These are phyloP conservation scores for Paratrypanosoma confusum DNA, from an alignment of 208 protist species.

Conservation along the genomic window DNA sequence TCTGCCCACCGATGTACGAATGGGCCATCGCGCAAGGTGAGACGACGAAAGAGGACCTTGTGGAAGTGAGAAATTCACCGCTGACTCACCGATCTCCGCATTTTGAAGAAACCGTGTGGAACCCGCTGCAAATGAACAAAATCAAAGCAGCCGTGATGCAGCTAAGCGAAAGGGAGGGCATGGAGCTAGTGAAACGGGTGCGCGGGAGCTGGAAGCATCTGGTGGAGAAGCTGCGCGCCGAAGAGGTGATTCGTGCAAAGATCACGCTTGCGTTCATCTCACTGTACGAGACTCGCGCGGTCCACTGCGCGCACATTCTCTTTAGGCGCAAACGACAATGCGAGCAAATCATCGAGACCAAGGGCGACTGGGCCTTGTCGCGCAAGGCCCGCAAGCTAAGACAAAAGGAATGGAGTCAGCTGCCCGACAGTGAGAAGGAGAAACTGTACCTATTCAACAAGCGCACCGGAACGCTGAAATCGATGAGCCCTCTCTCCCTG, in stretches of 20 bases:
- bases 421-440: conserved; percentile 29
- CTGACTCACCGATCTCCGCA: conserved; percentile 1
- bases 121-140: conserved; percentile 2
- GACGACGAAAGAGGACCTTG: conserved; percentile 13
- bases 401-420: conserved; percentile 14
- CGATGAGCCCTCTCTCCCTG: no score
- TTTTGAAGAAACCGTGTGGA: conserved; percentile 1
- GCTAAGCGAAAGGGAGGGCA: no score
- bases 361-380: no score
- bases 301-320: no score
- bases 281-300: conserved; percentile 49
- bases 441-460: no score
- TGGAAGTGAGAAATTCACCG: conserved; percentile 17
- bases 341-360: no score
- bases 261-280: conserved; percentile 30
- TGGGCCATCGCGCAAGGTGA: conserved; percentile 22
- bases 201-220: no score
- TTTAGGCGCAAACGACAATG: no score
- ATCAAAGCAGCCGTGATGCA: conserved; percentile 4
- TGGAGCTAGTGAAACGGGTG: no score
- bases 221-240: no score
- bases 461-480: no score
- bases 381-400: no score
- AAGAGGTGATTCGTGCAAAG: conserved; percentile 26
- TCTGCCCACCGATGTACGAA: conserved; percentile 10